Percentiles rank a stretch among this genome's conserved stretches.
Conservation (phyloP, 2,329 filamentous ascomycete genomes). For the Venturia asperata region DNA sequence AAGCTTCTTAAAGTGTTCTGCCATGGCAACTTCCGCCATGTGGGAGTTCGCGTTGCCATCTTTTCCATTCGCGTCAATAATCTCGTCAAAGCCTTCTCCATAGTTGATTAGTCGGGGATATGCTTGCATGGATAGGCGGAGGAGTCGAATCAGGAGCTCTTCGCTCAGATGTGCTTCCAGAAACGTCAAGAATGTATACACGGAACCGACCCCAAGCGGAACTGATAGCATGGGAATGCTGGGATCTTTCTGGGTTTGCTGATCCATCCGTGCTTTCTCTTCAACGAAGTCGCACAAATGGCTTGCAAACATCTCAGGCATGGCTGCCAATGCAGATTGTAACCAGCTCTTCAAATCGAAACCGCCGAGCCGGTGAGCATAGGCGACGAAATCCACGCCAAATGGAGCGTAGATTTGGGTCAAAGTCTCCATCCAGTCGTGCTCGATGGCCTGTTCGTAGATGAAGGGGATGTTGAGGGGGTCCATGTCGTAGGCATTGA, state of each 20-base stretch:
- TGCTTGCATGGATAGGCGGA: constrained; percentile 80
- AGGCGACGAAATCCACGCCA: constrained; percentile 76
- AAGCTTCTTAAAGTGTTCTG: constrained; percentile 97
- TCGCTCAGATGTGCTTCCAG: constrained; percentile 55
- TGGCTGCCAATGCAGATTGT: constrained; percentile 57
- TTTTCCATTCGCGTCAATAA: constrained; percentile 78
- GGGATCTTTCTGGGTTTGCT: constrained; percentile 64
- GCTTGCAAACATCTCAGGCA: constrained; percentile 59
- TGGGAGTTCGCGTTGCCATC: constrained; percentile 73
- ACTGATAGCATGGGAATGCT: constrained; percentile 51
- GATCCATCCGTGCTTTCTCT: constrained; percentile 77
- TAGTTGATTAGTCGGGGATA: constrained; percentile 97
- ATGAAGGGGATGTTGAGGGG: constrained; percentile 62
- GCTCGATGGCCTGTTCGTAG: constrained; percentile 71
- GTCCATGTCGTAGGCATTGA: constrained; percentile 66
- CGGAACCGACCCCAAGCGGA: constrained; percentile 76
- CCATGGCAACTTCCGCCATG: constrained; percentile 83
- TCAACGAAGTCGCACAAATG: constrained; percentile 72
- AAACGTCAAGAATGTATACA: constrained; percentile 71
- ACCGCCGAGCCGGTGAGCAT: constrained; percentile 73
- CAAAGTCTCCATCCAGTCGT: constrained; percentile 77
- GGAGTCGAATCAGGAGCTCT: constrained; percentile 69
- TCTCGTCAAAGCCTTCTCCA: constrained; percentile 81
- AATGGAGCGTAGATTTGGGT: constrained; percentile 74
- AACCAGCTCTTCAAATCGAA: constrained; percentile 79